phyloP scores from a whole-genome alignment of 2,329 filamentous ascomycete species.

The Pseudopyrenochaeta lycopersici region DNA sequence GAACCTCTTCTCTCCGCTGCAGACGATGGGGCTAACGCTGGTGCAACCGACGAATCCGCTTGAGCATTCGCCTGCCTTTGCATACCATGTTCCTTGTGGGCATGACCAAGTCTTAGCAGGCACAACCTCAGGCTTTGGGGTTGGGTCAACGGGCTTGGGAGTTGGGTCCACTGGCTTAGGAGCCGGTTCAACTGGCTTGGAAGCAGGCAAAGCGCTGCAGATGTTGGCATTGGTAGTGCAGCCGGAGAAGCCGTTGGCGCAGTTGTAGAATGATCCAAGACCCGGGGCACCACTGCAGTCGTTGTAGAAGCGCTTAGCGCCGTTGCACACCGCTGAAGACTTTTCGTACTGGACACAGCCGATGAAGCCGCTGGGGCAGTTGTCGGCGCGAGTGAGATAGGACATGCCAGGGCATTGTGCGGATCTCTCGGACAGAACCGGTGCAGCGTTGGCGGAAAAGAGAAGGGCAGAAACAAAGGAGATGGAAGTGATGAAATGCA shows the following conservation, averaged over 20 bases:
- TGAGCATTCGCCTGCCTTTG: neutral
- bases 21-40: neutral
- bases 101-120: neutral
- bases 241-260: neutral
- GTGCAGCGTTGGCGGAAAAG: neutral
- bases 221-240: conserved; percentile 1
- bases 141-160: neutral
- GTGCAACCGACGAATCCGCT: conserved; percentile 4
- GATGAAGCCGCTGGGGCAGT: conserved; percentile 1
- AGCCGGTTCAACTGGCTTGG: neutral
- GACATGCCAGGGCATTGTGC: neutral
- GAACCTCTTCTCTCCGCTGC: neutral
- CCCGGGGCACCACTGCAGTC: conserved; percentile 1
- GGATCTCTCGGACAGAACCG: neutral
- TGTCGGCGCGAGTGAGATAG: neutral
- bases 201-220: neutral
- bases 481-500: neutral
- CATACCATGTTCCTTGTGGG: neutral
- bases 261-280: conserved; percentile 2
- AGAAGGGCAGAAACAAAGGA: neutral
- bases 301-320: neutral
- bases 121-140: neutral
- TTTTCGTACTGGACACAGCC: neutral
- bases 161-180: neutral
- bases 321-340: neutral